These are phyloP conservation scores for Lantana camara DNA, from an alignment of 257 asterid genomes.

Conservation along the genomic window DNA sequence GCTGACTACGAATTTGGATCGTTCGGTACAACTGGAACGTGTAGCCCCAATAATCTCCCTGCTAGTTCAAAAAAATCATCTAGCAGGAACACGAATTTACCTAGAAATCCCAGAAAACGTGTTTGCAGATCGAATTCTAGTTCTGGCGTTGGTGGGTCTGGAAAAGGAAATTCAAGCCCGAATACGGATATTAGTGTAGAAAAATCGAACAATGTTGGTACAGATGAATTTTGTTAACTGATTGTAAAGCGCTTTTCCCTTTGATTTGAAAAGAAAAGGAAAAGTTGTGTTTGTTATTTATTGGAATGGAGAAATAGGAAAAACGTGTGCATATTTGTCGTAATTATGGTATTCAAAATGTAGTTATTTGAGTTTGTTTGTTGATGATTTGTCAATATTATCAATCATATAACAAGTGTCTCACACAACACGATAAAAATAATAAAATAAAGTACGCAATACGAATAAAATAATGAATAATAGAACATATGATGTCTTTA, in stretches of 20 bases:
- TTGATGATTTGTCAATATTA: no score
- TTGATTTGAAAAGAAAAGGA: background rate
- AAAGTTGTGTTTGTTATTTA: background rate
- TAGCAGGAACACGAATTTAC: constrained; percentile 6
- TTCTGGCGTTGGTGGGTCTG: constrained; percentile 22
- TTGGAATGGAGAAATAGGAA: background rate
- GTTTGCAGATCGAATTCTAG: constrained; percentile 30
- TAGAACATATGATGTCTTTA: no score
- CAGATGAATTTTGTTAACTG: constrained; percentile 18
- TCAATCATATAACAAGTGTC: no score
- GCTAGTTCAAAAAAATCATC: constrained; percentile 36
- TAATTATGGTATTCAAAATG: background rate
- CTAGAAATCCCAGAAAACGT: constrained; percentile 53
- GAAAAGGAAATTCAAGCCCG: constrained; percentile 30
- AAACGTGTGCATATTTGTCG: background rate
- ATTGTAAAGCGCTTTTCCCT: no score
- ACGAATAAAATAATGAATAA: no score
- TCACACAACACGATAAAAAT: no score
- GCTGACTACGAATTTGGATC: constrained; percentile 34
- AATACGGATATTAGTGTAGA: constrained; percentile 32
- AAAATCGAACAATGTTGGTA: constrained; percentile 16
- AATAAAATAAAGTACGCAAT: no score
- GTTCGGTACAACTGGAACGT: constrained; percentile 28
- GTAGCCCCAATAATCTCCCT: constrained; percentile 23
- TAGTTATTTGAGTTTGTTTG: background rate